Conservation (phyloP, 2,329 filamentous ascomycete species). For the Apiospora rasikravindrae region DNA sequence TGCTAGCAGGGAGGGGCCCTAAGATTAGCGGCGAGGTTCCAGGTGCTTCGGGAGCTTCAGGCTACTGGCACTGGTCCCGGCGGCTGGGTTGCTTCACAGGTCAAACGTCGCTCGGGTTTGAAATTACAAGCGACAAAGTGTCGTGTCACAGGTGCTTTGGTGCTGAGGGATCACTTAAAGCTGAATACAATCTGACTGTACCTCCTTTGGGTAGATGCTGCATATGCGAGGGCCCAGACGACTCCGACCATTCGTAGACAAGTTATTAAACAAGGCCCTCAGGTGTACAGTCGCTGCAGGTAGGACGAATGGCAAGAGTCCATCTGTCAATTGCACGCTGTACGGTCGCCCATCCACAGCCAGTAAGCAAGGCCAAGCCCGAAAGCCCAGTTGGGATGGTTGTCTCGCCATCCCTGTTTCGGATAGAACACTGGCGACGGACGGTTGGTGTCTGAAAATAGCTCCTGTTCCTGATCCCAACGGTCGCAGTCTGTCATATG, state of each 20-base stretch:
- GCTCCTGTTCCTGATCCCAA: neutral
- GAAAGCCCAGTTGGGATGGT: neutral
- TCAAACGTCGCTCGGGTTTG: neutral
- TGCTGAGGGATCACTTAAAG: neutral
- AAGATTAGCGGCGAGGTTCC: neutral
- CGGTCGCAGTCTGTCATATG: neutral
- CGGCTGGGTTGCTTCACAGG: slow-evolving; percentile 7
- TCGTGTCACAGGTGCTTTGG: neutral
- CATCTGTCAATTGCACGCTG: neutral
- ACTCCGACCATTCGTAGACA: neutral
- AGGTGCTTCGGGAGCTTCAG: slow-evolving; percentile 1
- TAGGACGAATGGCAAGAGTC: neutral
- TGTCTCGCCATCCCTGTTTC: slow-evolving; percentile 2
- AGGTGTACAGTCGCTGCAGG: neutral
- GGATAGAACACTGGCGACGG: neutral
- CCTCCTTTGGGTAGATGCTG: neutral
- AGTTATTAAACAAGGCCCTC: neutral
- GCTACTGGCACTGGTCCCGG: neutral
- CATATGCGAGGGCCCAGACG: neutral
- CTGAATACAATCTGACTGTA: neutral
- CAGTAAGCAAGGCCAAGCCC: neutral
- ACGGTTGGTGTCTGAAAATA: neutral
- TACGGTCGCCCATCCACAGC: neutral
- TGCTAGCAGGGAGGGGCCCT: neutral
- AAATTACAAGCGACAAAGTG: neutral